Conservation (phyloP, 495 filamentous ascomycete genomes). For the Penicillium taxi region DNA sequence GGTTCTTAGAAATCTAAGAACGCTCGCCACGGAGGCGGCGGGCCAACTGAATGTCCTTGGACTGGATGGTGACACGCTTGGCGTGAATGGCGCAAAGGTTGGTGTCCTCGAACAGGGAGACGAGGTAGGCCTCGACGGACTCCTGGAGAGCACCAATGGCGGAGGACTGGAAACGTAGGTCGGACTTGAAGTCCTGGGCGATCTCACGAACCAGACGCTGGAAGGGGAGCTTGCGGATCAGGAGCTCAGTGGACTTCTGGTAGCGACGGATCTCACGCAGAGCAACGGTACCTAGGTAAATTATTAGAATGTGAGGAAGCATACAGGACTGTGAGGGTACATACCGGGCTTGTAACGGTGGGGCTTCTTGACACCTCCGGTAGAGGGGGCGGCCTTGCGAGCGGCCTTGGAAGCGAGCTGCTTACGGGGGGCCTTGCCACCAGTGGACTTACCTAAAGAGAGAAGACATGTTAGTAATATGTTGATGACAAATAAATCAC, state of each 20-base stretch:
- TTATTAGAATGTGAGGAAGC: slow-evolving; percentile 22
- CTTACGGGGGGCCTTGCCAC: slow-evolving; percentile 99
- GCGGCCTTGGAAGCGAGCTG: slow-evolving; percentile 86
- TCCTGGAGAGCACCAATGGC: slow-evolving; percentile 99
- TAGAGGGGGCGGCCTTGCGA: slow-evolving; percentile 67
- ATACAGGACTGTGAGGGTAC: slow-evolving; percentile 12
- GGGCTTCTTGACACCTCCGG: slow-evolving; percentile 99
- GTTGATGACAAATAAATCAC: too few relatives aligned
- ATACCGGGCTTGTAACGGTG: slow-evolving; percentile 99
- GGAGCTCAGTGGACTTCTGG: slow-evolving; percentile 99
- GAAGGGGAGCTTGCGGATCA: slow-evolving; percentile 99
- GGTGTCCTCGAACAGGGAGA: slow-evolving; percentile 99
- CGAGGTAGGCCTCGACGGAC: slow-evolving; percentile 99
- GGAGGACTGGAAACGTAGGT: slow-evolving; percentile 99
- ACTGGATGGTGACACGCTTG: slow-evolving; percentile 97
- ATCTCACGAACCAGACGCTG: slow-evolving; percentile 99
- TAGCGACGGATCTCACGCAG: slow-evolving; percentile 99
- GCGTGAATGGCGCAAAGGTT: slow-evolving; percentile 99
- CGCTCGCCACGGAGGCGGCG: slow-evolving; percentile 96
- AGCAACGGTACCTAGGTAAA: slow-evolving; percentile 82
- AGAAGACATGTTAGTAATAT: slow-evolving; percentile 29
- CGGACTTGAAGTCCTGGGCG: slow-evolving; percentile 99
- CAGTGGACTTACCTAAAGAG: slow-evolving; percentile 79
- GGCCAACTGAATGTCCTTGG: slow-evolving; percentile 95
- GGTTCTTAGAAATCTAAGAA: slow-evolving; percentile 44